Percentiles rank a stretch among this genome's conserved stretches.
Conservation (phyloP, 2,329 filamentous ascomycete genomes). For the Fusarium globosum region DNA sequence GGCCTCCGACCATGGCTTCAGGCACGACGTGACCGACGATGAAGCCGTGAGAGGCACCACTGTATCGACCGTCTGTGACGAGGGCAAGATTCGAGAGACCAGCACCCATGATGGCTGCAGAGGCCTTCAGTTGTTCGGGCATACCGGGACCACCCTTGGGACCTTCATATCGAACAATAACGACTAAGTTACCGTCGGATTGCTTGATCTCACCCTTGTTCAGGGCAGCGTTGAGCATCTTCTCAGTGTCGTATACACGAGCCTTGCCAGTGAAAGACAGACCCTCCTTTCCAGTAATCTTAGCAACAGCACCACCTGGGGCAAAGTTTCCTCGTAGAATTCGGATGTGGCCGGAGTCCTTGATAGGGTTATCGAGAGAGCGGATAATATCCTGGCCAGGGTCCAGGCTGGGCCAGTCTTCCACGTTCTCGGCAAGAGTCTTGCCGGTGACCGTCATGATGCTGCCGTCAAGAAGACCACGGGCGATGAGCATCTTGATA, state of each 20-base stretch:
- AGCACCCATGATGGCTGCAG: constrained; percentile 92
- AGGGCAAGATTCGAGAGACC: constrained; percentile 88
- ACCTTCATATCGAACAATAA: constrained; percentile 93
- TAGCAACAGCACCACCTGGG: constrained; percentile 89
- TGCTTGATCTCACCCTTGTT: constrained; percentile 70
- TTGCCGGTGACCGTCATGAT: constrained; percentile 87
- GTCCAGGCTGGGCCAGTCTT: constrained; percentile 78
- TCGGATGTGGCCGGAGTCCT: constrained; percentile 86
- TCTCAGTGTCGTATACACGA: constrained; percentile 87
- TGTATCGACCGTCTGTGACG: constrained; percentile 92
- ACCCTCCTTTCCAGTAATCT: constrained; percentile 97
- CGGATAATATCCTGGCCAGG: constrained; percentile 89
- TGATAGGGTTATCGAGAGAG: constrained; percentile 78
- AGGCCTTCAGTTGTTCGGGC: constrained; percentile 93
- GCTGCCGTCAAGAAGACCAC: constrained; percentile 78
- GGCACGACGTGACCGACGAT: constrained; percentile 94
- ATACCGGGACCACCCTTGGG: constrained; percentile 95
- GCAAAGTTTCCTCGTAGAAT: constrained; percentile 89
- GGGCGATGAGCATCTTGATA: constrained; percentile 84
- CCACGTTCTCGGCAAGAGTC: constrained; percentile 84
- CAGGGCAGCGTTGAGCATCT: constrained; percentile 79
- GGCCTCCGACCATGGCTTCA: constrained; percentile 88
- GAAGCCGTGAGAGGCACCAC: constrained; percentile 88
- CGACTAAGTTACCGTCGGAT: constrained; percentile 79
- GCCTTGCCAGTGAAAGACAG: constrained; percentile 83